Base-by-base conservation (phyloP, 2,329 filamentous ascomycete species). In the Neurospora crassa region DNA sequence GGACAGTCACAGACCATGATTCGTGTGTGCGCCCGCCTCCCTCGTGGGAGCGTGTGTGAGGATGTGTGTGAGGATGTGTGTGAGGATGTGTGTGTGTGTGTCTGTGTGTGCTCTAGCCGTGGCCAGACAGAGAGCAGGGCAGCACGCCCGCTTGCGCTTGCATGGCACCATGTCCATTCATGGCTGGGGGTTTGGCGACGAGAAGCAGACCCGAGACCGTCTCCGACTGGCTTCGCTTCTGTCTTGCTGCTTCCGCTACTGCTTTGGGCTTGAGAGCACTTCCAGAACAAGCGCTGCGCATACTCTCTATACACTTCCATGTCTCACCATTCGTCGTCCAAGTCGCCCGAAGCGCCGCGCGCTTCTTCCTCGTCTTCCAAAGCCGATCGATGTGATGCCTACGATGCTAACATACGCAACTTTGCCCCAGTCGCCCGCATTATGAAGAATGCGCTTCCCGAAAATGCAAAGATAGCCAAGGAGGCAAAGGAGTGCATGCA, bases 401-500 rank as follows among this genome's bases (percentile, higher is more conserved):
- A 90, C 78, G 92, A 96, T 89, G 92, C 93, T 96, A 94, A 96
- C 86, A 96, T 96, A 85, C 90, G 91, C 79, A 96, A 96, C 84
- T 94, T 93, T 89, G 91, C 90, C 83, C 90, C 91, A 99, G 96
- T 99, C 79, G 96, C 96, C 76, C 92, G 96, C 71, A 98, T 99
- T 82, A 99, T 99, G 96, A 99, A 99, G 83, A 92, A 94, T 78
- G 96, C 96, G 7, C 87, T 99, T 68, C 96, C 96, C 69, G 96
- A 99, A 76, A 99, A 99, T 79, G 96, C 96, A 76, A 99, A 99
- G 84, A 99, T 99, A 73, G 94, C 94, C 72, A 99, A 99, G 81
- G 96, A 99, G 81, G 96, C 96, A 71, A 99, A 99, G 82, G 96
- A 99, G 81, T 99, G 96, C 83, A 98, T 99, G 96, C 96, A 99